Conservation (phyloP, 2,329 filamentous ascomycete genomes). For the Exophiala viscosa region DNA sequence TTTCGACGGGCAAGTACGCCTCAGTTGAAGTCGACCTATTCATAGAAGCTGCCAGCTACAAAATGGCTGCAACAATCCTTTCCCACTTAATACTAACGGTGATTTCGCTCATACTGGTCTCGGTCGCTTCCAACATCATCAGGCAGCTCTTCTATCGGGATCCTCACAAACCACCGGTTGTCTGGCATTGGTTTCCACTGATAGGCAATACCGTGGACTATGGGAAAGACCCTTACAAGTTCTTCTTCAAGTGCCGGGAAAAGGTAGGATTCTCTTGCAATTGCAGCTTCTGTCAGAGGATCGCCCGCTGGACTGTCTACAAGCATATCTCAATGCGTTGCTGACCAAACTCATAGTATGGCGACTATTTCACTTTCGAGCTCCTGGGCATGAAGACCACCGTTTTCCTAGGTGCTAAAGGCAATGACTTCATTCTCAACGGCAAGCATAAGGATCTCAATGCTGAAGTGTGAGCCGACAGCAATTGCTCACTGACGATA, state of each 20-base stretch:
- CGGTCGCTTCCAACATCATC: constrained; percentile 21
- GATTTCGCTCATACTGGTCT: constrained; percentile 6
- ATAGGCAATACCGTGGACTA: constrained; percentile 90
- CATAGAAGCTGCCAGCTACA: background rate
- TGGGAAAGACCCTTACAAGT: constrained; percentile 74
- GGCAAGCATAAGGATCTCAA: constrained; percentile 86
- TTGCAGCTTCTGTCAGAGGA: background rate
- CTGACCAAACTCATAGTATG: constrained; percentile 55
- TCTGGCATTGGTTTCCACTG: constrained; percentile 65
- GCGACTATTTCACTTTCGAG: constrained; percentile 85
- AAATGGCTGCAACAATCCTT: background rate
- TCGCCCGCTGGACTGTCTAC: no score
- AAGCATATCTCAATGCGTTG: background rate
- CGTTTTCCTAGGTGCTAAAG: constrained; percentile 73
- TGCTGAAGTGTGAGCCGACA: constrained; percentile 54
- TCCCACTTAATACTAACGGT: background rate
- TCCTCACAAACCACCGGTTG: constrained; percentile 47
- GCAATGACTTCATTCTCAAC: constrained; percentile 89
- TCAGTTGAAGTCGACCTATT: no score
- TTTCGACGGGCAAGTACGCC: no score
- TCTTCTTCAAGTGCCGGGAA: constrained; percentile 62
- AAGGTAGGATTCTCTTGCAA: constrained; percentile 56
- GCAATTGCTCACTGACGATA: background rate
- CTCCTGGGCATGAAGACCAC: constrained; percentile 87
- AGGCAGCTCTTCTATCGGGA: constrained; percentile 23